Evolutionary conservation across 2,329 filamentous ascomycete genomes (phyloP).

Genomic region (Colletotrichum destructivum): DNA sequence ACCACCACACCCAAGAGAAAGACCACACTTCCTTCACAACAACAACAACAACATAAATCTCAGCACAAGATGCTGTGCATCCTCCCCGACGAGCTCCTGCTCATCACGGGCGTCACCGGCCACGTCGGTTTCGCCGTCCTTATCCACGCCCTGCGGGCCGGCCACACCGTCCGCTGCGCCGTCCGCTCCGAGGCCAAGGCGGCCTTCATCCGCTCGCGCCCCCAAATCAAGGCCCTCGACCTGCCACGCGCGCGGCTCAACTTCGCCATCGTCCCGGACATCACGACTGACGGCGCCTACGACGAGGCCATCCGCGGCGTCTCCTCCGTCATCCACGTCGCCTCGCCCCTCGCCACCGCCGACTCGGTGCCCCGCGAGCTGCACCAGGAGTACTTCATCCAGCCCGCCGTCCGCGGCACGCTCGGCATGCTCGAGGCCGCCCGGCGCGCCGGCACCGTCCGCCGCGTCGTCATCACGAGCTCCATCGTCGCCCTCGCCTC

Average conservation of each 20-base stretch:
- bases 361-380: conserved; percentile 75
- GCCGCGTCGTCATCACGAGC: conserved; percentile 63
- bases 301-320: conserved; percentile 59
- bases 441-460: conserved; percentile 54
- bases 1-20: too few relatives aligned
- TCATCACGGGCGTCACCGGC: conserved; percentile 52
- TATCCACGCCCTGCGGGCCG: conserved; percentile 46
- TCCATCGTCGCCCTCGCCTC: conserved; percentile 59
- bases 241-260: conserved; percentile 44
- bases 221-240: conserved; percentile 40
- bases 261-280: conserved; percentile 55
- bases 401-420: conserved; percentile 70
- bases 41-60: neutral
- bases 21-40: too few relatives aligned
- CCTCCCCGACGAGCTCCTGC: conserved; percentile 42
- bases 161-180: conserved; percentile 50
- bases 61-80: conserved; percentile 34
- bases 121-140: conserved; percentile 51
- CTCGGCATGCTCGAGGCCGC: conserved; percentile 65
- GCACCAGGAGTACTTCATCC: conserved; percentile 63
- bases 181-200: conserved; percentile 47
- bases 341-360: conserved; percentile 48
- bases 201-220: conserved; percentile 35
- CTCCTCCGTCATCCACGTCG: conserved; percentile 54
- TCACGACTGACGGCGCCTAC: conserved; percentile 55